Percentiles rank a stretch among this genome's conserved stretches.
These are phyloP conservation scores for Eimeria tenella DNA, from an alignment of 169 alveolate species.

Conservation along the genomic window DNA sequence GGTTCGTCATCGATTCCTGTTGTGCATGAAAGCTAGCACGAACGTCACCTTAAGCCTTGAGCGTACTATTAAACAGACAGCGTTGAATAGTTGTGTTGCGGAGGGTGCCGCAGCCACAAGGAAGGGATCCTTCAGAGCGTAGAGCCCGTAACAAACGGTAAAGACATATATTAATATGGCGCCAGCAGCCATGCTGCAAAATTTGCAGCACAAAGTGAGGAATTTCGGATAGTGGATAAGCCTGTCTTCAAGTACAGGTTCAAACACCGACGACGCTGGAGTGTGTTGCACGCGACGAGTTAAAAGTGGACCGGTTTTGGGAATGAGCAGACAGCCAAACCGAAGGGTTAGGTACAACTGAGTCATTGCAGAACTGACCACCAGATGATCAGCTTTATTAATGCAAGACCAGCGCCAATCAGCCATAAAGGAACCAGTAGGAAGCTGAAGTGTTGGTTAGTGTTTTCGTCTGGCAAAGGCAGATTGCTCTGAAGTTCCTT, in stretches of 20 bases:
- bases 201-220: neutral
- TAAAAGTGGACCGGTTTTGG: too few species aligned
- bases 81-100: slow-evolving; percentile 21
- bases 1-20: too few species aligned
- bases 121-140: slow-evolving; percentile 44
- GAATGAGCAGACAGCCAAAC: too few species aligned
- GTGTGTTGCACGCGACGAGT: too few species aligned
- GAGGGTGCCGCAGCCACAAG: slow-evolving; percentile 64
- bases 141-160: slow-evolving; percentile 47
- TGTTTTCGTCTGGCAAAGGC: slow-evolving; percentile 33
- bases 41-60: neutral
- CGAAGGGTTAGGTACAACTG: too few species aligned
- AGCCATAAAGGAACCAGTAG: slow-evolving; percentile 52
- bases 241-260: too few species aligned
- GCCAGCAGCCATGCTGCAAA: neutral
- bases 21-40: too few species aligned
- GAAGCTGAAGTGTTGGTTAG: neutral
- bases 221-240: neutral
- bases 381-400: slow-evolving; percentile 18
- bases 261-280: too few species aligned
- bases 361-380: slow-evolving; percentile 23
- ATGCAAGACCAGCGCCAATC: neutral
- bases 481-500: slow-evolving; percentile 45
- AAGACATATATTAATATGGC: slow-evolving; percentile 28
- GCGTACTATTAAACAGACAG: slow-evolving; percentile 18